Base-by-base conservation (phyloP, 352 stramenopile species). In the Globisporangium megalacanthum region DNA sequence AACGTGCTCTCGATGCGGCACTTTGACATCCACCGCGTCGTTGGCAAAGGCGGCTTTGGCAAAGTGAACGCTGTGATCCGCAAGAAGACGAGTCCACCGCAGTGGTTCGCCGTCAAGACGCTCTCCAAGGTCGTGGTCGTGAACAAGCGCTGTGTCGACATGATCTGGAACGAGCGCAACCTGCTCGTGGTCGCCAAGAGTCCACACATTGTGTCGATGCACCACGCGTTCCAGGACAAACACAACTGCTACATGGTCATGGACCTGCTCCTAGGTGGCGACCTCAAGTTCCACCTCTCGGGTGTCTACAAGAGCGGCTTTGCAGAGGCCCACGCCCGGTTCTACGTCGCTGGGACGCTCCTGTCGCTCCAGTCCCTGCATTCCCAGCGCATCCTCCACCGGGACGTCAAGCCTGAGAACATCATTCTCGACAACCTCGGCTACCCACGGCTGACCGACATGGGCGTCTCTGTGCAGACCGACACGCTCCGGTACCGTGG, bases 401-500 rank as follows among this genome's bases (percentile, higher is more conserved):
- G 84, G 8, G 86, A 95, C 44, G 67, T 95, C 36, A 94, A 95
- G 51, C 84, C 82, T 14, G 86, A 92, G 53, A 95, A 95, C 55
- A 74, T 95, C 19, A 86, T 95, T 35, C 70, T 94, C 1, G 82
- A 94, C 55, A 75, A 85, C n/a, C 69, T 83, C 22, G 82, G 82
- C 0, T 92, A 89, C 49, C 77, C 83, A 20, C 70, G 77, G 9
- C 56, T 94, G 11, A 89, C 83, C 5, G 83, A 94, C 50, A 64
- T 94, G 25, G 82, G 83, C 36, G 78, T 92, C 33, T 87, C 77
- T 0, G 73, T 88, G n/a, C 69, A 84, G 45, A 74, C 58, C 0
- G 65, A 68, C 9, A 54, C 68, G 0, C 54, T 88, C 31, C 65
- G 75, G 17, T 75, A 76, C 41, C 62, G 68, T 47, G 75, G 76